Conservation (phyloP, 1,284 basidiomycete species). For the Austroboletus olivaceoglutinosus region DNA sequence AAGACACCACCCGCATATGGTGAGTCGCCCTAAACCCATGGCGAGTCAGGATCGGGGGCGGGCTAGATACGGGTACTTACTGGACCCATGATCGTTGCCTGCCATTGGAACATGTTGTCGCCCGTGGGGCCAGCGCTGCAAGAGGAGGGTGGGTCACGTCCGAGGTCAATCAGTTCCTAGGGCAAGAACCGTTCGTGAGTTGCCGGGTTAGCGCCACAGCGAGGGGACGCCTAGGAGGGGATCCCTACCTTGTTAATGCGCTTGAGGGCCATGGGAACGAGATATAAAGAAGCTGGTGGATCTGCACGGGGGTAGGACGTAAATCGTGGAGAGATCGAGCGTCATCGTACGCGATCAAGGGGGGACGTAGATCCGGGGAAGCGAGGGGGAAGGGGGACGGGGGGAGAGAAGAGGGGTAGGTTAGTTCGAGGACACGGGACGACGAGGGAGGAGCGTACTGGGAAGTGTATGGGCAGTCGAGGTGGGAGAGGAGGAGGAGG, state of each 20-base stretch:
- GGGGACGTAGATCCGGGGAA: too few relatives aligned
- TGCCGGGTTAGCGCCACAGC: conserved; percentile 18
- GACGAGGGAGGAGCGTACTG: conserved; percentile 21
- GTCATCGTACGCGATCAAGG: conserved; percentile 45
- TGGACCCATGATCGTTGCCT: conserved; percentile 97
- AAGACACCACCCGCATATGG: conserved; percentile 96
- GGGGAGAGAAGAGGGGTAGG: too few relatives aligned
- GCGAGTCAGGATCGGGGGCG: conserved; percentile 6
- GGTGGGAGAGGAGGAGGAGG: conserved; percentile 53
- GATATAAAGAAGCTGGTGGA: conserved; percentile 30
- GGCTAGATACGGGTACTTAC: conserved; percentile 48
- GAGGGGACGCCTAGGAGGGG: background rate
- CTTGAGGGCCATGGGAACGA: conserved; percentile 82
- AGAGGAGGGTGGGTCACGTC: conserved; percentile 94
- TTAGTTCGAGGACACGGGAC: background rate
- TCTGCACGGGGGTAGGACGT: conserved; percentile 15
- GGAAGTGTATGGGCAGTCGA: conserved; percentile 16
- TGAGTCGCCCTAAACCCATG: conserved; percentile 72
- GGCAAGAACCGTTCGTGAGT: conserved; percentile 10
- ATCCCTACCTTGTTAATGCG: conserved; percentile 94
- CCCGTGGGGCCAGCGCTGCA: conserved; percentile 96
- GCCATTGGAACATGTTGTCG: conserved; percentile 98
- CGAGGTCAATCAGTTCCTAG: conserved; percentile 96
- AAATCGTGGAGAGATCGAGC: conserved; percentile 31
- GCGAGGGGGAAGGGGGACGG: too few relatives aligned